Evolutionary conservation across 2,329 filamentous ascomycete species (phyloP).

Genomic region (Tolypocladium capitatum): DNA sequence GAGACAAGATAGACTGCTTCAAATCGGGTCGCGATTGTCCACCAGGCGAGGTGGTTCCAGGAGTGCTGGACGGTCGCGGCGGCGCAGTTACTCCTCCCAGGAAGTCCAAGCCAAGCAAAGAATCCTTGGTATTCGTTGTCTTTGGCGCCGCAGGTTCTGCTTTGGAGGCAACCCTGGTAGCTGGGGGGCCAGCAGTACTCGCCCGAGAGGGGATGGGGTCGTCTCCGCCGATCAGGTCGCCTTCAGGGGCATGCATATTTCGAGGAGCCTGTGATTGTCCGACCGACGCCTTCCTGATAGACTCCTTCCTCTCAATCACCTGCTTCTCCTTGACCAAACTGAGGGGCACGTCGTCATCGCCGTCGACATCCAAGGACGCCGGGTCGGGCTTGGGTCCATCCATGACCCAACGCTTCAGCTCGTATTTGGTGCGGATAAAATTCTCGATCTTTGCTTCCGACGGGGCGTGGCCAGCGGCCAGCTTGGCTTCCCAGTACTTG

Average conservation of each 20-base stretch:
- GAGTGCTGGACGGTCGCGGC: constrained; percentile 72
- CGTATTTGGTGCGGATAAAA: constrained; percentile 98
- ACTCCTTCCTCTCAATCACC: constrained; percentile 45
- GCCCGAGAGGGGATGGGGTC: constrained; percentile 56
- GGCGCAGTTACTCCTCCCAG: constrained; percentile 62
- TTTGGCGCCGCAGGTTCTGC: constrained; percentile 52
- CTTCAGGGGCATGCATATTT: constrained; percentile 31
- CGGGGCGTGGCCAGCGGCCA: constrained; percentile 79
- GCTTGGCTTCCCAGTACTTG: constrained; percentile 96
- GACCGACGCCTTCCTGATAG: constrained; percentile 46
- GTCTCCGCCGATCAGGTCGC: constrained; percentile 75
- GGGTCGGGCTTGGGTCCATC: constrained; percentile 90
- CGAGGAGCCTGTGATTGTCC: constrained; percentile 25
- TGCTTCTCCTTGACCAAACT: constrained; percentile 55
- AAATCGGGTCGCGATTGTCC: constrained; percentile 76
- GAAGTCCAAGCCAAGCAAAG: constrained; percentile 84
- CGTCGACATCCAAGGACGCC: constrained; percentile 68
- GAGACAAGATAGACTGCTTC: constrained; percentile 91
- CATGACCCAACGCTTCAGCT: constrained; percentile 99
- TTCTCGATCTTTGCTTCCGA: constrained; percentile 99
- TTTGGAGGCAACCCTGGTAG: constrained; percentile 44
- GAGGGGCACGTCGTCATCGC: constrained; percentile 66
- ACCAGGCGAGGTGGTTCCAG: constrained; percentile 44
- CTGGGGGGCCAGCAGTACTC: constrained; percentile 56
- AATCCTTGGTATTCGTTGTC: constrained; percentile 68